A percentile compares a stretch with the other conserved stretches of the same genome.
These are phyloP conservation scores for Hibiscus syriacus DNA, from an alignment of 345 rosid genomes.

Conservation along the genomic window DNA sequence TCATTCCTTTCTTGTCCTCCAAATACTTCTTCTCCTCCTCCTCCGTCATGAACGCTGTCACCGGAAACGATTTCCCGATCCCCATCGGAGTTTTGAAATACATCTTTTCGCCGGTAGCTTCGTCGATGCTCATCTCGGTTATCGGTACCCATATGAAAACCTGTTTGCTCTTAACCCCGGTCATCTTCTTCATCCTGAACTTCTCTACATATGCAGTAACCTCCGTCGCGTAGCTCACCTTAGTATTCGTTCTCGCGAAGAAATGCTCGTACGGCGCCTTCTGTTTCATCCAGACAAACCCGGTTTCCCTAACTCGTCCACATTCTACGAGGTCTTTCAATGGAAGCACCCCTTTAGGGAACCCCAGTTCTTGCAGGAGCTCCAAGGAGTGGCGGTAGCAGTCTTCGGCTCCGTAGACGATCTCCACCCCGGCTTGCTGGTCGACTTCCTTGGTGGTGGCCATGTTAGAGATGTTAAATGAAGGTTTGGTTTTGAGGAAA, in stretches of 20 bases:
- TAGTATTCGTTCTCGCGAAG: constrained; percentile 47
- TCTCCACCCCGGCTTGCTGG: constrained; percentile 64
- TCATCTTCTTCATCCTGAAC: constrained; percentile 83
- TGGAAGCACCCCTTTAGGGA: constrained; percentile 85
- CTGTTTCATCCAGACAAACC: constrained; percentile 92
- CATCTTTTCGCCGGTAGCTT: constrained; percentile 44
- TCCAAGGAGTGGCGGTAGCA: constrained; percentile 58
- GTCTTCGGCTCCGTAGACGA: constrained; percentile 60
- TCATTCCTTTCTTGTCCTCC: constrained; percentile 13
- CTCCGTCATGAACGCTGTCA: constrained; percentile 61
- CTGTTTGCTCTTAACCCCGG: constrained; percentile 85
- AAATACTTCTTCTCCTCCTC: constrained; percentile 52
- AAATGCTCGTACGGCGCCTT: constrained; percentile 70
- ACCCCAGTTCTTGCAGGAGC: constrained; percentile 77
- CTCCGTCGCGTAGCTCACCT: constrained; percentile 59
- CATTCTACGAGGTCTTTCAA: constrained; percentile 78
- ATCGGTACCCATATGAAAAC: constrained; percentile 85
- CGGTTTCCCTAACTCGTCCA: constrained; percentile 69
- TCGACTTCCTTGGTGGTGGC: constrained; percentile 17
- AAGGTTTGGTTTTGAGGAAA: not conserved
- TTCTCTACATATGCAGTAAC: constrained; percentile 82
- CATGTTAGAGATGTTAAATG: not conserved
- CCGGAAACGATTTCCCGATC: constrained; percentile 65
- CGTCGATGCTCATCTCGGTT: constrained; percentile 64
- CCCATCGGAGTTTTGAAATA: constrained; percentile 89